Conservation (phyloP, 257 asterid species). For the Petunia axillaris region DNA sequence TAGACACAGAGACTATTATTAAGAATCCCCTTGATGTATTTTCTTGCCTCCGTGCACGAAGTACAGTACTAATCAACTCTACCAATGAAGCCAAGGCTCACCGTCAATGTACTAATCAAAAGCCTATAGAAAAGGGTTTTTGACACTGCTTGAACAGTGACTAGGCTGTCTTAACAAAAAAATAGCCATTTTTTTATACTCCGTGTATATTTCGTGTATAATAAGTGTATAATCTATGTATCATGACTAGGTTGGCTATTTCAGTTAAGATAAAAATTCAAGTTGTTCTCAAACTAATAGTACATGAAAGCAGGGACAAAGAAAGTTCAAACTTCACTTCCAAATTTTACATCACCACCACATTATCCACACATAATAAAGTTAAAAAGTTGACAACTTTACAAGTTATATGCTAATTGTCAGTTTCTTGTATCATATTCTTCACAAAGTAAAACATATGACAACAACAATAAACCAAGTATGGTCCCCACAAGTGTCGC, state of each 20-base stretch:
- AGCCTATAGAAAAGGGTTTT: background rate
- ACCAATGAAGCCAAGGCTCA: background rate
- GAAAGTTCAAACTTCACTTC: background rate
- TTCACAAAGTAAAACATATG: slow-evolving; percentile 7
- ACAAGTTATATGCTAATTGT: background rate
- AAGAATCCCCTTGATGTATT: too few relatives aligned
- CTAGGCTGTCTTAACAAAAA: too few relatives aligned
- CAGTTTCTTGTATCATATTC: background rate
- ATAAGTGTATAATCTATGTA: too few relatives aligned
- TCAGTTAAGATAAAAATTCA: background rate
- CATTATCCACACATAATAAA: background rate
- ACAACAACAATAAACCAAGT: too few relatives aligned
- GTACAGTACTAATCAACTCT: background rate
- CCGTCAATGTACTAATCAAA: background rate
- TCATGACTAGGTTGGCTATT: too few relatives aligned
- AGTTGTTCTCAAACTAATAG: background rate
- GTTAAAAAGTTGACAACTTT: slow-evolving; percentile 20
- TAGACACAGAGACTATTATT: background rate
- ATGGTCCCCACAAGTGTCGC: too few relatives aligned
- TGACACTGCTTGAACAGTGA: too few relatives aligned
- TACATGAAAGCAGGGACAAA: background rate
- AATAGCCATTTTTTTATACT: too few relatives aligned
- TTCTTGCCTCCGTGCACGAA: background rate
- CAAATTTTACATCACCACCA: slow-evolving; percentile 1
- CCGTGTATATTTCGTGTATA: too few relatives aligned